These are phyloP conservation scores for Jaminaea rosea DNA, from an alignment of 1,284 basidiomycete species.

Conservation along the genomic window DNA sequence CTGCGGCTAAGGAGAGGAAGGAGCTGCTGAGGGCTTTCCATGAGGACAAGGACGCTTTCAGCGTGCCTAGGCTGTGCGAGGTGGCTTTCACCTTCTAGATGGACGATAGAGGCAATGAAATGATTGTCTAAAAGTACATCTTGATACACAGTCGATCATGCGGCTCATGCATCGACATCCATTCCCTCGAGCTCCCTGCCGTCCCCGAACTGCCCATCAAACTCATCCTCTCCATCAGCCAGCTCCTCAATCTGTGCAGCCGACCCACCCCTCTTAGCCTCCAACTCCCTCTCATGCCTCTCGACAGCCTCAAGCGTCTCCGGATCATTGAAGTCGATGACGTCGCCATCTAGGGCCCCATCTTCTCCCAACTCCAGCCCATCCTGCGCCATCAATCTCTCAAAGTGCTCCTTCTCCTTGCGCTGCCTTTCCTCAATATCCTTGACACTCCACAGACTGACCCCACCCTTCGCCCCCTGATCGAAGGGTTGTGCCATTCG, in stretches of 20 bases:
- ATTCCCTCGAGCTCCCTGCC: constrained; percentile 7
- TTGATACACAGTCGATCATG: not conserved
- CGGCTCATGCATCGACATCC: not conserved
- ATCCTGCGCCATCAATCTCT: constrained; percentile 26
- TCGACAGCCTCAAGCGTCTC: constrained; percentile 1
- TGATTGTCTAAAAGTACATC: too few species aligned
- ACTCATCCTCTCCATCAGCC: constrained; percentile 19
- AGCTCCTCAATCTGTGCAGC: not conserved
- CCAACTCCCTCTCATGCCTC: not conserved
- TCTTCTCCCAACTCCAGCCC: constrained; percentile 19
- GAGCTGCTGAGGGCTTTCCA: constrained; percentile 35
- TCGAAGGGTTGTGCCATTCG: constrained; percentile 94
- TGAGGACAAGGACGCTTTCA: constrained; percentile 25
- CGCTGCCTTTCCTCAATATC: constrained; percentile 72
- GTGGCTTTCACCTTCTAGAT: not conserved
- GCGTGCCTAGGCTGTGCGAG: constrained; percentile 23
- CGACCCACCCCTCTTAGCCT: not conserved
- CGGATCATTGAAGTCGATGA: not conserved
- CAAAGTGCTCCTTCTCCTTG: constrained; percentile 57
- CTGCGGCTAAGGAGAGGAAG: constrained; percentile 13
- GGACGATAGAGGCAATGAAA: not conserved
- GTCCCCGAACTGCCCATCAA: constrained; percentile 29
- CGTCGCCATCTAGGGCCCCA: constrained; percentile 19
- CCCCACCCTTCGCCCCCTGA: constrained; percentile 69
- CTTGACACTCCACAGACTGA: constrained; percentile 85